Conservation (phyloP, 306 rosid genomes). For the Quercus robur region DNA sequence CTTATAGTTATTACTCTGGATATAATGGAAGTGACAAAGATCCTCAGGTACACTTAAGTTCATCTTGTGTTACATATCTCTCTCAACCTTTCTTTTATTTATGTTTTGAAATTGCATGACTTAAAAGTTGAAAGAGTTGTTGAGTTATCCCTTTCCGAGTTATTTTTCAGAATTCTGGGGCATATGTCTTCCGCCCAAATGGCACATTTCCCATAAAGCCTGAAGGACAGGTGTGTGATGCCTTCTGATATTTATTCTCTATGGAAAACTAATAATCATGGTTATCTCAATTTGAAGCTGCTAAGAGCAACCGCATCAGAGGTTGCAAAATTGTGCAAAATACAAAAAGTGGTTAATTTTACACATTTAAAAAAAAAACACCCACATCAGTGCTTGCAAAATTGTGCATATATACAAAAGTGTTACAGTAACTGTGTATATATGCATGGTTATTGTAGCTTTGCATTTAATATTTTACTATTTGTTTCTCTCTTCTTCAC, state of each 20-base stretch:
- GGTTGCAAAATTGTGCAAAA: too few relatives aligned
- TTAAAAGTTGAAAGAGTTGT: not conserved
- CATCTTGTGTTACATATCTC: not conserved
- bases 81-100: not conserved
- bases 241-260: slow-evolving; percentile 4
- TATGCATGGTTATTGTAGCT: too few relatives aligned
- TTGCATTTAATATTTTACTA: too few relatives aligned
- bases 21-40: slow-evolving; percentile 41
- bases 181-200: slow-evolving; percentile 59
- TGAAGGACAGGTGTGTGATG: slow-evolving; percentile 32
- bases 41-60: slow-evolving; percentile 38
- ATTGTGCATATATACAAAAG: too few relatives aligned
- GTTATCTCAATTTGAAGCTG: not conserved
- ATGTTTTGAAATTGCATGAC: not conserved
- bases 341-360: too few relatives aligned
- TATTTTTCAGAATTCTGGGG: slow-evolving; percentile 44
- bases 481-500: too few relatives aligned
- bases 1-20: slow-evolving; percentile 43
- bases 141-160: not conserved
- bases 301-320: not conserved
- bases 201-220: slow-evolving; percentile 43
- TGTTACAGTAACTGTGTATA: too few relatives aligned
- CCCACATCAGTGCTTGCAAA: too few relatives aligned
- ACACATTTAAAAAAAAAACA: too few relatives aligned
- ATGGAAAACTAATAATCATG: not conserved